Evolutionary conservation across 805 yeast species (phyloP).

Genomic region (Lipomyces chichibuensis): DNA sequence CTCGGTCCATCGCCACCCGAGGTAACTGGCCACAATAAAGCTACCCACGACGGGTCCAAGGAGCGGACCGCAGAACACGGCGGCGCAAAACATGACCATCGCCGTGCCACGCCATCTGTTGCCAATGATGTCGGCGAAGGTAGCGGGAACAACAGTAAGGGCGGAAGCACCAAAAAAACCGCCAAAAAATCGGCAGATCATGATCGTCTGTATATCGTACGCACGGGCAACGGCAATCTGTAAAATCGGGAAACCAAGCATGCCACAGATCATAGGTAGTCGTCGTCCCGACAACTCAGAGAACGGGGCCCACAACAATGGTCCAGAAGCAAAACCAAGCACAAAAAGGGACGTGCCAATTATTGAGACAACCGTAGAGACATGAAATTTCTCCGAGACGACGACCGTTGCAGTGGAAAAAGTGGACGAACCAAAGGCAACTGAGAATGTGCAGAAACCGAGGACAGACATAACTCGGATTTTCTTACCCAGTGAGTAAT

Average conservation of each 20-base stretch:
- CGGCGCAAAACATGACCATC: slow-evolving; percentile 67
- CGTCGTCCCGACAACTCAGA: slow-evolving; percentile 67
- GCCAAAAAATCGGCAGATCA: slow-evolving; percentile 77
- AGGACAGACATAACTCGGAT: slow-evolving; percentile 50
- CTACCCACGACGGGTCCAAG: slow-evolving; percentile 79
- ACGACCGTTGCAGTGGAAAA: slow-evolving; percentile 64
- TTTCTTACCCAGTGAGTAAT: slow-evolving; percentile 63
- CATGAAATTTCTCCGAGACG: slow-evolving; percentile 53
- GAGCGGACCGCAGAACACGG: slow-evolving; percentile 79
- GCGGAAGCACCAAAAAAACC: slow-evolving; percentile 87
- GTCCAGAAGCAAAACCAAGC: slow-evolving; percentile 93
- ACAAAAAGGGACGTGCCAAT: slow-evolving; percentile 81
- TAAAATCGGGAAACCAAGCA: slow-evolving; percentile 61
- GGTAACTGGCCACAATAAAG: slow-evolving; percentile 59
- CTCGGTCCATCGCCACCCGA: slow-evolving; percentile 85
- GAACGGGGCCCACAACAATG: slow-evolving; percentile 85
- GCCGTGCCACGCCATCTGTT: slow-evolving; percentile 74
- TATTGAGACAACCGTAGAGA: slow-evolving; percentile 69
- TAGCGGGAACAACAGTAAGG: slow-evolving; percentile 82
- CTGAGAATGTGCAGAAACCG: slow-evolving; percentile 55
- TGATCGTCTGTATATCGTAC: slow-evolving; percentile 72
- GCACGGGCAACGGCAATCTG: slow-evolving; percentile 78
- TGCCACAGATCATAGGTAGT: slow-evolving; percentile 59
- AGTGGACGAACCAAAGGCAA: slow-evolving; percentile 82
- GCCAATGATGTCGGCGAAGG: slow-evolving; percentile 79